Percentiles rank a stretch among this genome's conserved stretches.
phyloP scores from a whole-genome alignment of 108 stramenopile genomes.

The Chaetoceros muelleri region DNA sequence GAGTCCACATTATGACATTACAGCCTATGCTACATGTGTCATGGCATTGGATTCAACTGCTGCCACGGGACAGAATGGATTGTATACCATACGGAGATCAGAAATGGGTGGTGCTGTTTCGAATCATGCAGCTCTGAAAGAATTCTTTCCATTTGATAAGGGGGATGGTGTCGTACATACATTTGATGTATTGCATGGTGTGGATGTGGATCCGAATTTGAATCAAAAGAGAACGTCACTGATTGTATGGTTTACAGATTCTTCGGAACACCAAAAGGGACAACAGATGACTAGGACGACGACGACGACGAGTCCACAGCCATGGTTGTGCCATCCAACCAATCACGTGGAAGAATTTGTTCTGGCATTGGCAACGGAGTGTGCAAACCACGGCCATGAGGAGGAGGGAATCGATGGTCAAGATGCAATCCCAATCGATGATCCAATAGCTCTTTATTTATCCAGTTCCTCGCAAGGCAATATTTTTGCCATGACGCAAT shows the following conservation, averaged over 20 bases:
- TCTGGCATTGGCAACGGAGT: conserved; percentile 40
- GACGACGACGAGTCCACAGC: conserved; percentile 7
- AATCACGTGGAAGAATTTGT: conserved; percentile 56
- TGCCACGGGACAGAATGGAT: conserved; percentile 40
- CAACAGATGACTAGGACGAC: neutral
- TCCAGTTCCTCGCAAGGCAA: conserved; percentile 44
- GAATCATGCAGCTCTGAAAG: conserved; percentile 41
- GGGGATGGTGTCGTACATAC: conserved; percentile 66
- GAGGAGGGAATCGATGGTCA: conserved; percentile 1
- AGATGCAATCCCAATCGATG: neutral
- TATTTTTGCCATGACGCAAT: conserved; percentile 40
- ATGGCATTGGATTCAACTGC: conserved; percentile 56
- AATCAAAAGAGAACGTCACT: conserved; percentile 46
- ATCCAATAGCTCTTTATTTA: conserved; percentile 29
- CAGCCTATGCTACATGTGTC: conserved; percentile 48
- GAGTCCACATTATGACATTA: conserved; percentile 62
- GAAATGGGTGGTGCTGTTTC: conserved; percentile 7
- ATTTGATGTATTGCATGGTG: conserved; percentile 66
- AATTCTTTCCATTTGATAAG: conserved; percentile 39
- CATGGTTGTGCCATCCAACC: conserved; percentile 33
- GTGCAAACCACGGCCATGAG: conserved; percentile 1
- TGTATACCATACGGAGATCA: conserved; percentile 33
- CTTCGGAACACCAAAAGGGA: neutral
- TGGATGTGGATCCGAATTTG: conserved; percentile 45
- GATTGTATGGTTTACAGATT: conserved; percentile 56